These are phyloP conservation scores for Skeletonema costatum DNA, from an alignment of 108 stramenopile genomes.

Conservation along the genomic window DNA sequence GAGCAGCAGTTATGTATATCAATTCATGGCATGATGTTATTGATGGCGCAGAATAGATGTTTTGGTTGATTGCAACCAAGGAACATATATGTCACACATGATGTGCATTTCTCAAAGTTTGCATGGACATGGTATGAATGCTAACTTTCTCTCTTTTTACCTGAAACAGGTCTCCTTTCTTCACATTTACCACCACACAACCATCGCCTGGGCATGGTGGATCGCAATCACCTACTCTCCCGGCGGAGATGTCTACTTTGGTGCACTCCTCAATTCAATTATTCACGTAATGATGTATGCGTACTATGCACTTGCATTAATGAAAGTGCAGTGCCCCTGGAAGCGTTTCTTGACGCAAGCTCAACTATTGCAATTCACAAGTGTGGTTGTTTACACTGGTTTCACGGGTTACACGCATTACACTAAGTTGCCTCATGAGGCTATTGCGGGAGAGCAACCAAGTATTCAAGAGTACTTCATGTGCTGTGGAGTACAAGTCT, in stretches of 20 bases:
- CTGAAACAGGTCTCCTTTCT: constrained; percentile 93
- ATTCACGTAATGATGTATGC: constrained; percentile 99
- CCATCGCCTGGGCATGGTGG: constrained; percentile 96
- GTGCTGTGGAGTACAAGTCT: constrained; percentile 64
- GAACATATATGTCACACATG: background rate
- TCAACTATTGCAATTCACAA: constrained; percentile 96
- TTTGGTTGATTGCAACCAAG: too few relatives aligned
- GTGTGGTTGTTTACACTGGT: constrained; percentile 82
- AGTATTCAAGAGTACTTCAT: constrained; percentile 47
- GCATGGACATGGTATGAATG: background rate
- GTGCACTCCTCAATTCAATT: constrained; percentile 93
- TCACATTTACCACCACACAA: constrained; percentile 98
- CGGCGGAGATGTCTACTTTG: constrained; percentile 97
- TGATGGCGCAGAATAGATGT: too few relatives aligned
- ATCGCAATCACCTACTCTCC: constrained; percentile 79
- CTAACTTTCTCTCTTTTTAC: background rate
- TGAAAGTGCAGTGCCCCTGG: constrained; percentile 89
- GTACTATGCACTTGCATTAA: constrained; percentile 89
- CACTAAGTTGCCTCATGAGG: constrained; percentile 29
- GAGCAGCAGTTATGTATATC: too few relatives aligned
- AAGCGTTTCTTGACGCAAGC: constrained; percentile 91
- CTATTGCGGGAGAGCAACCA: constrained; percentile 41
- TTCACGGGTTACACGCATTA: constrained; percentile 47
- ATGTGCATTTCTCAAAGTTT: background rate
- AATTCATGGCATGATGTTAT: too few relatives aligned